Conservation (phyloP, 495 filamentous ascomycete genomes). For the Xylaria grammica region DNA sequence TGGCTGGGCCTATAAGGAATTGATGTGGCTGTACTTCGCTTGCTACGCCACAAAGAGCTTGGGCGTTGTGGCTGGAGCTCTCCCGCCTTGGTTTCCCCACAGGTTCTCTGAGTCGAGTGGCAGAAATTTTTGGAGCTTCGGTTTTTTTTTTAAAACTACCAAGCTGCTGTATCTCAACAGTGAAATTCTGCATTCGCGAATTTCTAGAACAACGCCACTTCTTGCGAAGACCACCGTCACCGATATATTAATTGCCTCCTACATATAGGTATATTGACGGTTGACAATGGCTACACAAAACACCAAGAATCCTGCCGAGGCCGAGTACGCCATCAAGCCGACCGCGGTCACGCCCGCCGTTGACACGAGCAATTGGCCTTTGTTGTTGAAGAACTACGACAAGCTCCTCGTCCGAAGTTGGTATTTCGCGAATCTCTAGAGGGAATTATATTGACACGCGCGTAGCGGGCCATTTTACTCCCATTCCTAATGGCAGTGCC, state of each 20-base stretch:
- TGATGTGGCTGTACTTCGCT: too few relatives aligned
- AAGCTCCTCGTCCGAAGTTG: constrained; percentile 58
- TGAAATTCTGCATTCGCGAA: constrained; percentile 21
- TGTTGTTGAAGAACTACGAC: constrained; percentile 91
- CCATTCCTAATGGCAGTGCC: constrained; percentile 85
- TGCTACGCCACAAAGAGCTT: constrained; percentile 1
- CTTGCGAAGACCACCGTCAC: constrained; percentile 27
- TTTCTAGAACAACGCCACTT: constrained; percentile 21
- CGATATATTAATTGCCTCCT: constrained; percentile 17
- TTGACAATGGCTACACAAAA: constrained; percentile 64
- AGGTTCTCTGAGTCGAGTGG: neutral
- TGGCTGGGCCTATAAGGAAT: neutral
- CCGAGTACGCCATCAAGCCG: constrained; percentile 87
- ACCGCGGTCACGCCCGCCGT: constrained; percentile 71
- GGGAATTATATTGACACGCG: constrained; percentile 9
- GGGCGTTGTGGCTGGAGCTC: constrained; percentile 28
- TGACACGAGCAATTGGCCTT: constrained; percentile 82
- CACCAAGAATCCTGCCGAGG: constrained; percentile 65
- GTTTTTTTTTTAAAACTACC: constrained; percentile 23
- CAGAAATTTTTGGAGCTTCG: constrained; percentile 41
- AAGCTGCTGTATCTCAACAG: constrained; percentile 23
- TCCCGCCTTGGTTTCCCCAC: constrained; percentile 17
- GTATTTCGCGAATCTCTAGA: constrained; percentile 31
- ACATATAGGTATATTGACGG: constrained; percentile 28
- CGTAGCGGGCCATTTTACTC: constrained; percentile 81